Percentiles rank a stretch among this genome's conserved stretches.
Conservation (phyloP, 768 basidiomycete species). For the Dioszegia crocea region DNA sequence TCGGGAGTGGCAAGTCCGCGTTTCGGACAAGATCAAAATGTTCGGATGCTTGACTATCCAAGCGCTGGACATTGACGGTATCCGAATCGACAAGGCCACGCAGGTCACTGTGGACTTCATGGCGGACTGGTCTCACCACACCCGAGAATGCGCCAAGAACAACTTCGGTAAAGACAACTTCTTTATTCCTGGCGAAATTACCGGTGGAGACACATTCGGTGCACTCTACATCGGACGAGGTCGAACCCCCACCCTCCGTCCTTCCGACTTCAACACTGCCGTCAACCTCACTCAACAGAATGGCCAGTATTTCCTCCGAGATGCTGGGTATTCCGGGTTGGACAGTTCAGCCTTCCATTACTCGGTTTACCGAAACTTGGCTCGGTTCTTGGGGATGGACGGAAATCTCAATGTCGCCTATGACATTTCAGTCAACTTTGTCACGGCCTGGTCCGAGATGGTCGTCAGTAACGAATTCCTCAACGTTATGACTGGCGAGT, state of each 20-base stretch:
- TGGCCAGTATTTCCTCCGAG: constrained; percentile 74
- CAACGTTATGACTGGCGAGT: constrained; percentile 60
- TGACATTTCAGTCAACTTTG: constrained; percentile 74
- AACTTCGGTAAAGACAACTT: constrained; percentile 75
- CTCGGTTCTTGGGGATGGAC: constrained; percentile 91
- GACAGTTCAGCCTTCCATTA: constrained; percentile 89
- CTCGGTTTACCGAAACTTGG: constrained; percentile 79
- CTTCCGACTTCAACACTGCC: constrained; percentile 65
- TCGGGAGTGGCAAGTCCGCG: constrained; percentile 78
- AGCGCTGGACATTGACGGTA: constrained; percentile 84
- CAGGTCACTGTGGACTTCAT: constrained; percentile 82
- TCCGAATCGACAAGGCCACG: constrained; percentile 91
- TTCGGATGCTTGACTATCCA: constrained; percentile 84
- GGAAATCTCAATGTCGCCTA: constrained; percentile 88
- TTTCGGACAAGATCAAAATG: constrained; percentile 69
- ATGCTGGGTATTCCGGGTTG: constrained; percentile 59
- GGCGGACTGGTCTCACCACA: constrained; percentile 67
- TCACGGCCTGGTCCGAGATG: constrained; percentile 87
- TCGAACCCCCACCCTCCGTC: constrained; percentile 63
- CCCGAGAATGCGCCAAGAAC: constrained; percentile 66
- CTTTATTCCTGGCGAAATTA: constrained; percentile 87
- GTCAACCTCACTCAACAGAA: constrained; percentile 62
- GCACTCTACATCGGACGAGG: constrained; percentile 85
- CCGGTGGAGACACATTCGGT: constrained; percentile 87
- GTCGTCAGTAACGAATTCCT: constrained; percentile 75